Base-by-base conservation (phyloP, 148 eudicot species). In the Spergularia bocconei region DNA sequence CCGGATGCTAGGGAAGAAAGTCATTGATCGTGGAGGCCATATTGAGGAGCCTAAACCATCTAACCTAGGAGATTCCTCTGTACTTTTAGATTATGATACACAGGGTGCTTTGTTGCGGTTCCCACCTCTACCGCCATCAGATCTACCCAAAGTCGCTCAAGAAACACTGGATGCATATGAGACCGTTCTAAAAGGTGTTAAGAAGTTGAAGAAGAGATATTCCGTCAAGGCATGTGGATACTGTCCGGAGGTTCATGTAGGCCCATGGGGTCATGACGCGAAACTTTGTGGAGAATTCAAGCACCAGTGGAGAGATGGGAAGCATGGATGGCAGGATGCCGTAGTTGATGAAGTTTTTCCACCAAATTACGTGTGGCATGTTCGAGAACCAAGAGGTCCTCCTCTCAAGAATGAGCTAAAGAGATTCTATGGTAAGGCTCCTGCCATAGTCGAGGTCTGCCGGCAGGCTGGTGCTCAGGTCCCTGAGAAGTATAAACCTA, bases 231-330 rank as follows among this genome's bases (percentile, higher is more conserved):
- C 98, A 20, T 95, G 99, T 83, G 99, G 99, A 23, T 95, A 95
- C 76, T 95, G 99, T 79, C 81, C 98, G 6, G 99, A 95, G 80
- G 91, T 95, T 79, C 99, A 95, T 12, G 99, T 95, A 56, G 99
- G 99, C 13, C 99, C 99, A 4, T 92, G 97, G 96, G 99, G 99
- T 44, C 99, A 95, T 75, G 85, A 95, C n/a, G 99, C 89, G 0
- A 95, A 92, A 85, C 98, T 95, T 59, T 95, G 99, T 74, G 99
- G 99, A 60, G 97, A 85, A 66, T 95, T 95, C 53, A 95, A 95
- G 86, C 98, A 95, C 76, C 99, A 95, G 71, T 95, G 99, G 99
- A 92, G 99, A 79, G 99, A 92, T 67, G 99, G 99, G 71, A 95
- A 95, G 82, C 99, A 95, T 38, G 99, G 99, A 17, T 95, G 98